These are phyloP conservation scores for Reutealis trisperma DNA, from an alignment of 345 rosid genomes.

Conservation along the genomic window DNA sequence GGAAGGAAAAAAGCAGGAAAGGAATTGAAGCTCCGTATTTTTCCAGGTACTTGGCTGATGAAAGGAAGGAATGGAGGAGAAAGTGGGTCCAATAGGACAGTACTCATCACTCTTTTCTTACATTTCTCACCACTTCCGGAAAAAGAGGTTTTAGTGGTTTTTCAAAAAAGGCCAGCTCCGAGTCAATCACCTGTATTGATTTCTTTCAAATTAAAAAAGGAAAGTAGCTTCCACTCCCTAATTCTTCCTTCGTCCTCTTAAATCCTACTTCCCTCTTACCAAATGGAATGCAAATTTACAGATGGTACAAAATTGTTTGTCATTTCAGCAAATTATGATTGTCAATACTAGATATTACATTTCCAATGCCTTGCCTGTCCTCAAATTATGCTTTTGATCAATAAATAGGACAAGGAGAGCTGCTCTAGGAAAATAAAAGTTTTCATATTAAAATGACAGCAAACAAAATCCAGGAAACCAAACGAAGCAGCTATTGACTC, in stretches of 20 bases:
- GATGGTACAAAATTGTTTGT: too few relatives aligned
- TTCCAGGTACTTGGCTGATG: not conserved
- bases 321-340: not conserved
- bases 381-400: not conserved
- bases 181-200: not conserved
- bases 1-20: not conserved
- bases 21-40: not conserved
- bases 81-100: not conserved
- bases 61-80: not conserved
- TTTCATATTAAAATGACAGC: not conserved
- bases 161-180: not conserved
- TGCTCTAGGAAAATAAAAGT: not conserved
- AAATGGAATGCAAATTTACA: not conserved
- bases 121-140: not conserved
- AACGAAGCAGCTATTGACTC: not conserved
- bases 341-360: not conserved
- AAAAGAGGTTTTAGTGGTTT: not conserved
- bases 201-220: not conserved
- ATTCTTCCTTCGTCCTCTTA: not conserved
- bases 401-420: not conserved
- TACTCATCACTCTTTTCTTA: not conserved
- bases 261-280: not conserved
- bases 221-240: not conserved
- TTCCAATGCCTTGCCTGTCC: not conserved
- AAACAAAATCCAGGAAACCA: not conserved